A percentile compares a stretch with the other conserved stretches of the same genome.
Evolutionary conservation across 192 early-diverging fungal genomes (phyloP).

Genomic region (Umbelopsis sp.): DNA sequence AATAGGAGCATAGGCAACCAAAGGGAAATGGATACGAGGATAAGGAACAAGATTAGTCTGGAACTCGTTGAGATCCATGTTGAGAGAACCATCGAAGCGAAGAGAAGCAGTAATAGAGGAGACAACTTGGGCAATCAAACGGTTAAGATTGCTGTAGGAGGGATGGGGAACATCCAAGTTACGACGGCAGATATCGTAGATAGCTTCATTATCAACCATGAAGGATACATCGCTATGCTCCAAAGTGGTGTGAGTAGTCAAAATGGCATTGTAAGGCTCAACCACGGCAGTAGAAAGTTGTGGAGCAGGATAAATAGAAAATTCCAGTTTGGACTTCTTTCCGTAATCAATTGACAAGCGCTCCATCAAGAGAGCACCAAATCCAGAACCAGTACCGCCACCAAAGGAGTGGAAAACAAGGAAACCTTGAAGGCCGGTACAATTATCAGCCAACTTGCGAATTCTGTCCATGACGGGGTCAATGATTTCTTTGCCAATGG

Average conservation of each 20-base stretch:
- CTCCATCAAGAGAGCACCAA: constrained; percentile 50
- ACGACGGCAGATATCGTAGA: constrained; percentile 67
- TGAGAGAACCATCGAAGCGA: constrained; percentile 90
- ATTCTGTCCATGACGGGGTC: constrained; percentile 52
- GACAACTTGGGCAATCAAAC: constrained; percentile 69
- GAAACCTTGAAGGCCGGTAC: constrained; percentile 54
- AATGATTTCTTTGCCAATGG: constrained; percentile 54
- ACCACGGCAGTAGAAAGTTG: constrained; percentile 70
- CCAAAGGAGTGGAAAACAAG: constrained; percentile 60
- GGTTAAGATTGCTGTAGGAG: constrained; percentile 65
- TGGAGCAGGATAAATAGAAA: constrained; percentile 50
- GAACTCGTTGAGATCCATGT: constrained; percentile 96
- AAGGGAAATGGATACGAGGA: constrained; percentile 99
- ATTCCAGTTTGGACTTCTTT: constrained; percentile 54
- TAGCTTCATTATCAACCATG: constrained; percentile 77
- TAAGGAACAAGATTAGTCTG: constrained; percentile 90
- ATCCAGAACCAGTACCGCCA: constrained; percentile 58
- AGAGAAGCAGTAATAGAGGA: constrained; percentile 76
- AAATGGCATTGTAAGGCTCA: constrained; percentile 78
- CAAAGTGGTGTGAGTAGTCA: constrained; percentile 68
- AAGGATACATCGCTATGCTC: constrained; percentile 77
- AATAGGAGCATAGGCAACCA: constrained; percentile 94
- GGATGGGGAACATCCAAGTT: constrained; percentile 67
- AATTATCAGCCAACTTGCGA: constrained; percentile 51
- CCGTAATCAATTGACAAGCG: constrained; percentile 52